Evolutionary conservation across 495 filamentous ascomycete species (phyloP).

Genomic region (Talaromyces nanjingensis): DNA sequence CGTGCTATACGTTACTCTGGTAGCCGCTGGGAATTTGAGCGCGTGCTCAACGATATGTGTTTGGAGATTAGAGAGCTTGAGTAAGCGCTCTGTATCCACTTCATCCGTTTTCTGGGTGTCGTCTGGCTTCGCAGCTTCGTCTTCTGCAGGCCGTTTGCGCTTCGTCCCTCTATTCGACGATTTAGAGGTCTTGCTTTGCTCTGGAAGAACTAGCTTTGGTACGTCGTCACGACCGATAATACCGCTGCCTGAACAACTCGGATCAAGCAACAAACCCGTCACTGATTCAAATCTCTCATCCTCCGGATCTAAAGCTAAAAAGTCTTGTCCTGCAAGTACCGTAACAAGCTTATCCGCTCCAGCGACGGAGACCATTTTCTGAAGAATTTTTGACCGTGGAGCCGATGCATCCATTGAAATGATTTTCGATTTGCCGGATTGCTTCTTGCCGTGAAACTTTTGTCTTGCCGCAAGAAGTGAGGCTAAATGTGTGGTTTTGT

Average conservation of each 20-base stretch:
- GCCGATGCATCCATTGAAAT: constrained; percentile 37
- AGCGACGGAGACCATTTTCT: constrained; percentile 75
- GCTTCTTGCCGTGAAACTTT: constrained; percentile 8
- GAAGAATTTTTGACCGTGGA: constrained; percentile 58
- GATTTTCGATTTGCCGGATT: constrained; percentile 20
- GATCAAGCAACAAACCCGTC: constrained; percentile 74
- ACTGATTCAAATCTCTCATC: constrained; percentile 49
- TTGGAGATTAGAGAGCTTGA: constrained; percentile 70
- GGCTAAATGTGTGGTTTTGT: constrained; percentile 93
- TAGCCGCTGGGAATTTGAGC: constrained; percentile 70
- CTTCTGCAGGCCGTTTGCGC: constrained; percentile 24
- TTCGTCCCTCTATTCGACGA: constrained; percentile 30
- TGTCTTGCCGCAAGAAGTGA: constrained; percentile 46
- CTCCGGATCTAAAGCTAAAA: constrained; percentile 62
- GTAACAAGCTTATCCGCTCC: constrained; percentile 57
- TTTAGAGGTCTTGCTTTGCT: constrained; percentile 6
- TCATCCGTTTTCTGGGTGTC: constrained; percentile 19
- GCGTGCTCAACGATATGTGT: constrained; percentile 73
- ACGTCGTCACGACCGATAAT: constrained; percentile 82
- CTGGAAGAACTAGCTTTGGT: constrained; percentile 48
- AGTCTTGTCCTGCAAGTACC: constrained; percentile 68
- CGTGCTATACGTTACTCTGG: constrained; percentile 79
- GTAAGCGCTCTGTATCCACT: constrained; percentile 46
- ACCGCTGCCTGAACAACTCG: constrained; percentile 89
- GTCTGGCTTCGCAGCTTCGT: constrained; percentile 28